These are phyloP conservation scores for Lactifluus hygrophoroides DNA, from an alignment of 768 basidiomycete genomes.

Conservation along the genomic window DNA sequence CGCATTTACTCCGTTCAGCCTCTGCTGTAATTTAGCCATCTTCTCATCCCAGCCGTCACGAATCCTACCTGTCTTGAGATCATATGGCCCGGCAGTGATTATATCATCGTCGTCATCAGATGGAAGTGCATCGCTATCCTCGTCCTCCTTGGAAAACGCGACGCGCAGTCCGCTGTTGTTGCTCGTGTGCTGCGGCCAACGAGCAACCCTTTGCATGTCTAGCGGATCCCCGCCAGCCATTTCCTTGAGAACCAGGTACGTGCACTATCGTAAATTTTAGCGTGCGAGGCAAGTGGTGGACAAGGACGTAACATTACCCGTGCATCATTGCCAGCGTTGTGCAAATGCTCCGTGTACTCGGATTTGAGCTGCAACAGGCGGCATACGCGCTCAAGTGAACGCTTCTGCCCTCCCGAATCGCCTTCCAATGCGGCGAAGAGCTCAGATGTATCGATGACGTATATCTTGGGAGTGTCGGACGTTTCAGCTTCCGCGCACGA, in stretches of 20 bases:
- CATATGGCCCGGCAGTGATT: conserved; percentile 19
- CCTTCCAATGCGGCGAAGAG: conserved; percentile 72
- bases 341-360: conserved; percentile 39
- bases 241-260: conserved; percentile 49
- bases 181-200: conserved; percentile 60
- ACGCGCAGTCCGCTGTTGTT: conserved; percentile 37
- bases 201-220: conserved; percentile 66
- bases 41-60: conserved; percentile 13
- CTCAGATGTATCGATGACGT: conserved; percentile 63
- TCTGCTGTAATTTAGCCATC: neutral
- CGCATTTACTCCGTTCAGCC: neutral
- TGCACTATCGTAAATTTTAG: conserved; percentile 41
- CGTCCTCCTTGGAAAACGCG: conserved; percentile 50
- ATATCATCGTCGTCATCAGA: conserved; percentile 17
- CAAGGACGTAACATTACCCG: conserved; percentile 39
- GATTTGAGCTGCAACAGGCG: conserved; percentile 45
- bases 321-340: conserved; percentile 87
- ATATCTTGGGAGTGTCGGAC: conserved; percentile 44
- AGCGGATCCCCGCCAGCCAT: conserved; percentile 72
- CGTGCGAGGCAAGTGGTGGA: neutral
- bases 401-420: conserved; percentile 40
- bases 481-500: conserved; percentile 16
- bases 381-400: conserved; percentile 54
- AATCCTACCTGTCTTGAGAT: conserved; percentile 15
- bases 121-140: conserved; percentile 31